A percentile compares a stretch with the other conserved stretches of the same genome.
phyloP scores from a whole-genome alignment of 2,329 filamentous ascomycete species.

The Lasiodiplodia hormozganensis region DNA sequence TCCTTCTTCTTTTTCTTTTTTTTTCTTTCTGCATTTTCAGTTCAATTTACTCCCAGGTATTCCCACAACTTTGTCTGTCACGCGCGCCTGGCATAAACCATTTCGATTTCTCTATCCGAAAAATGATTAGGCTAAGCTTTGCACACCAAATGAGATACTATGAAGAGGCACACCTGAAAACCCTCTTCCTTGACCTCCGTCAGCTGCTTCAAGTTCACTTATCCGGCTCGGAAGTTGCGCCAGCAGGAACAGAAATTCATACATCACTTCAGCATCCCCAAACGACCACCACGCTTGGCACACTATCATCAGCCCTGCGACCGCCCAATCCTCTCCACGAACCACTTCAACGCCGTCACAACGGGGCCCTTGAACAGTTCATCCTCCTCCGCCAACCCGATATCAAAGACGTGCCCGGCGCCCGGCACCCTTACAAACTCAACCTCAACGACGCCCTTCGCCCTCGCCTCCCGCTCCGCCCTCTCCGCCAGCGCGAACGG shows the following conservation, averaged over 20 bases:
- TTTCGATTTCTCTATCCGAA: too few species aligned
- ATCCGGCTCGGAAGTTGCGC: too few species aligned
- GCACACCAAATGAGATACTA: too few species aligned
- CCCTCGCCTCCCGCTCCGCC: slow-evolving; percentile 38
- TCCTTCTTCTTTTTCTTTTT: too few species aligned
- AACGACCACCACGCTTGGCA: not conserved
- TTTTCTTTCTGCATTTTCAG: too few species aligned
- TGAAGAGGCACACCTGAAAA: too few species aligned
- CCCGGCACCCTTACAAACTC: slow-evolving; percentile 48
- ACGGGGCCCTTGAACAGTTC: slow-evolving; percentile 5
- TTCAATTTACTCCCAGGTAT: too few species aligned
- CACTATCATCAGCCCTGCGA: not conserved
- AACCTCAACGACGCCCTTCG: slow-evolving; percentile 43
- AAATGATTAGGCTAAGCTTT: too few species aligned
- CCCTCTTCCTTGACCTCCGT: too few species aligned
- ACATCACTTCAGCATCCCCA: not conserved
- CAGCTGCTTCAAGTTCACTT: too few species aligned
- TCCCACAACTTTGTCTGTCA: too few species aligned
- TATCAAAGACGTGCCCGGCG: slow-evolving; percentile 52
- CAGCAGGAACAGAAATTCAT: not conserved
- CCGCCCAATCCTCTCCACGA: not conserved
- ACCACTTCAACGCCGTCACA: not conserved
- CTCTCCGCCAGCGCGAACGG: slow-evolving; percentile 45
- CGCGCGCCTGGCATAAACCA: too few species aligned
- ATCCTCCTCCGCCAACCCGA: not conserved